phyloP scores from a whole-genome alignment of 139 green algal species.

The Nannochloris sp. region DNA sequence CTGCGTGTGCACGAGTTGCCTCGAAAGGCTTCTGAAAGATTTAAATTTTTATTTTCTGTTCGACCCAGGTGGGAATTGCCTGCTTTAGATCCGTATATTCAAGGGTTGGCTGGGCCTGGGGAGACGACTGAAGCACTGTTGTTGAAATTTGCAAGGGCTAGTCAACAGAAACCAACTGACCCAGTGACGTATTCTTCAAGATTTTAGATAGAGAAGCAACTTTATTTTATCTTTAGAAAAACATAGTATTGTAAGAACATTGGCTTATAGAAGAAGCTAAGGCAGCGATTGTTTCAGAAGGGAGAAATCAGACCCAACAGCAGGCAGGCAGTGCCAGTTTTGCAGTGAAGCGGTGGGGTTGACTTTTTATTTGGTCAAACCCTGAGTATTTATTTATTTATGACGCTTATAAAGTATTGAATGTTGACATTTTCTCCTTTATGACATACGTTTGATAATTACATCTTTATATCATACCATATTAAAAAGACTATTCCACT shows the following conservation, averaged over 20 bases:
- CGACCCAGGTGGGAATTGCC: conserved; percentile 37
- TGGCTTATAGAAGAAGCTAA: no score
- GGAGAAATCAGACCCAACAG: no score
- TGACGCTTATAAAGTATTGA: no score
- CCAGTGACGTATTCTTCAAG: conserved; percentile 38
- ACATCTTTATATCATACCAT: no score
- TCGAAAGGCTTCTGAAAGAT: conserved; percentile 34
- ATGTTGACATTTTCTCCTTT: no score
- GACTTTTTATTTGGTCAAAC: no score
- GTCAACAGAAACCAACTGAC: conserved; percentile 37
- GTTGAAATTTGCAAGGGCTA: conserved; percentile 46
- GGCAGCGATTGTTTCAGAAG: no score
- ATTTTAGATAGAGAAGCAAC: conserved; percentile 3
- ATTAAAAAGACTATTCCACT: no score
- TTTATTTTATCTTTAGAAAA: neutral
- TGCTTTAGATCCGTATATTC: conserved; percentile 50
- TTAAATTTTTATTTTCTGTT: conserved; percentile 48
- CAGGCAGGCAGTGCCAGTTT: no score
- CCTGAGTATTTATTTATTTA: no score
- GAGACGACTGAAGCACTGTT: conserved; percentile 55
- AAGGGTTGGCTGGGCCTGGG: conserved; percentile 35
- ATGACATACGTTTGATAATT: no score
- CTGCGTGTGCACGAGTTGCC: conserved; percentile 40
- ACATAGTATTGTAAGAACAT: neutral
- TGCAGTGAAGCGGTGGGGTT: no score